Evolutionary conservation across 129 eudicot genomes (phyloP).

Genomic region (Ambrosia trifida): DNA sequence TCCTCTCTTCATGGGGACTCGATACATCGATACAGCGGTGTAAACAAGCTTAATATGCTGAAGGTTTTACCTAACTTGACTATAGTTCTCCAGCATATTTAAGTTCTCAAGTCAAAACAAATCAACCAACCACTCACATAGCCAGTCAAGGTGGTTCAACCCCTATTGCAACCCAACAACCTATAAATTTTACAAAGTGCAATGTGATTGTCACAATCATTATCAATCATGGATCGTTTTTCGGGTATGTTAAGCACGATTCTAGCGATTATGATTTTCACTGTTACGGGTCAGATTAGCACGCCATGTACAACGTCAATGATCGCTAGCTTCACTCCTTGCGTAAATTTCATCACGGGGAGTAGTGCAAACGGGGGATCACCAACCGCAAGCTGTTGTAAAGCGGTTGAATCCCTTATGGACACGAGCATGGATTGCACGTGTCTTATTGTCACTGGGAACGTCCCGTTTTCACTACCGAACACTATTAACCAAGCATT

Average conservation of each 20-base stretch:
- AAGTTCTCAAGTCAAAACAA: slow-evolving; percentile 32
- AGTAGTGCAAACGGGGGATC: slow-evolving; percentile 62
- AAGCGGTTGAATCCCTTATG: slow-evolving; percentile 48
- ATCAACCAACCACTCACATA: slow-evolving; percentile 33
- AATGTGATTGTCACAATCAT: background rate
- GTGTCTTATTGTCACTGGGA: slow-evolving; percentile 78
- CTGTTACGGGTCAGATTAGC: slow-evolving; percentile 55
- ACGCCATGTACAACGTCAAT: slow-evolving; percentile 61
- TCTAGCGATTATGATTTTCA: slow-evolving; percentile 5
- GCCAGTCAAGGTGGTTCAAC: slow-evolving; percentile 45
- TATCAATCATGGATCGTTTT: slow-evolving; percentile 20
- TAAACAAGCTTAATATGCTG: background rate
- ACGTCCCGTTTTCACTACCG: slow-evolving; percentile 64
- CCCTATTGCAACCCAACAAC: slow-evolving; percentile 18
- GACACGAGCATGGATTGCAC: slow-evolving; percentile 52
- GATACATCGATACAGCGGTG: no score
- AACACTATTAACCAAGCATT: slow-evolving; percentile 46
- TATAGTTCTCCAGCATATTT: background rate
- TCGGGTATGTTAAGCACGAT: background rate
- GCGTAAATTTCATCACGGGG: slow-evolving; percentile 66
- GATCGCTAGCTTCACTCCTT: slow-evolving; percentile 61
- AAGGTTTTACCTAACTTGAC: slow-evolving; percentile 31
- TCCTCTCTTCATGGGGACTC: no score
- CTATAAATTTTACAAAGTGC: slow-evolving; percentile 22
- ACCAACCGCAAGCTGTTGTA: slow-evolving; percentile 62